A percentile compares a stretch with the other conserved stretches of the same genome.
Evolutionary conservation across 192 early-diverging fungal genomes (phyloP).

Genomic region (Coemansia reversa): DNA sequence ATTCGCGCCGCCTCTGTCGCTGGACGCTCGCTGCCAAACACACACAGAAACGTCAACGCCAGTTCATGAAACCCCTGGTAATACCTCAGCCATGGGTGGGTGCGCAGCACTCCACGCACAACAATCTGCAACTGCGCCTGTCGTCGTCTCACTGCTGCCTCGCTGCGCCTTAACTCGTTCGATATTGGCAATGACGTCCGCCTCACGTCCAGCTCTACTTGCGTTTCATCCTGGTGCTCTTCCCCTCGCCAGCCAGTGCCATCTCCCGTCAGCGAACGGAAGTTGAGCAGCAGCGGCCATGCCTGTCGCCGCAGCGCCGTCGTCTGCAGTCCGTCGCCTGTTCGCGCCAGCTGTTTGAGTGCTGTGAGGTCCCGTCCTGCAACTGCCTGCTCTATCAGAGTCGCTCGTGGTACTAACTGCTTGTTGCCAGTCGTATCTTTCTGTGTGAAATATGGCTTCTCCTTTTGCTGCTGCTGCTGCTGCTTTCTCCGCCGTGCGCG

Average conservation of each 20-base stretch:
- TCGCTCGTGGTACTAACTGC: slow-evolving; percentile 14
- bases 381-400: slow-evolving; percentile 45
- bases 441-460: neutral
- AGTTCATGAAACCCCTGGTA: slow-evolving; percentile 66
- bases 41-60: slow-evolving; percentile 52
- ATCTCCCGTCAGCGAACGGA: slow-evolving; percentile 34
- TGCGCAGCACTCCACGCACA: slow-evolving; percentile 55
- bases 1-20: slow-evolving; percentile 57
- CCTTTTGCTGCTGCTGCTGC: slow-evolving; percentile 1
- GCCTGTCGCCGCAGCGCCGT: slow-evolving; percentile 37
- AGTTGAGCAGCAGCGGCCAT: slow-evolving; percentile 51
- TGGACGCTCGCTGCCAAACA: slow-evolving; percentile 57
- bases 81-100: slow-evolving; percentile 64
- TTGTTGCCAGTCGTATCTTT: neutral
- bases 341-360: slow-evolving; percentile 42
- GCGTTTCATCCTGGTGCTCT: slow-evolving; percentile 40
- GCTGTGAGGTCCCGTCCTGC: slow-evolving; percentile 28
- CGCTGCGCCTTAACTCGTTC: slow-evolving; percentile 24
- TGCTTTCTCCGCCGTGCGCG: slow-evolving; percentile 4
- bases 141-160: slow-evolving; percentile 39
- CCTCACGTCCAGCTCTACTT: slow-evolving; percentile 41
- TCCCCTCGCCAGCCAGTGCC: neutral
- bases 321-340: slow-evolving; percentile 34
- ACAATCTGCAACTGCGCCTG: slow-evolving; percentile 55
- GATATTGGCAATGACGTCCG: slow-evolving; percentile 33